Conservation (phyloP, 2,329 filamentous ascomycete genomes). For the Trichoderma citrinoviride region DNA sequence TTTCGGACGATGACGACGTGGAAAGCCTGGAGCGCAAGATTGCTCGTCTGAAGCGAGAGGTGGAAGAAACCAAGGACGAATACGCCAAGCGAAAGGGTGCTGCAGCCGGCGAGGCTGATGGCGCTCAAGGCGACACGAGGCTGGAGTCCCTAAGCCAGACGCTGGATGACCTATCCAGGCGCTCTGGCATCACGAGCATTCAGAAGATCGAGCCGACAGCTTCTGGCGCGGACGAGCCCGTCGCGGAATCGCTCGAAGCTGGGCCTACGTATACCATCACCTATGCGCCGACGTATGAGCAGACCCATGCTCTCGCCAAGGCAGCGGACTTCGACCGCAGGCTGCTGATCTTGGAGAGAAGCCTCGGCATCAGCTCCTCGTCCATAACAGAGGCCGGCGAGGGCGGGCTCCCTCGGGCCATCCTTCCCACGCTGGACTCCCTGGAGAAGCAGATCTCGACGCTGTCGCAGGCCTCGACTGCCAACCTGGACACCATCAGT, state of each 20-base stretch:
- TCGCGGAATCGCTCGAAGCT: not conserved
- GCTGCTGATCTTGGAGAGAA: conserved; percentile 73
- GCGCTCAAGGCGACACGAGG: conserved; percentile 33
- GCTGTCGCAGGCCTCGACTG: conserved; percentile 68
- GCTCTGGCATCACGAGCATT: conserved; percentile 25
- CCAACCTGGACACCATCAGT: conserved; percentile 69
- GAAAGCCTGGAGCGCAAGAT: conserved; percentile 77
- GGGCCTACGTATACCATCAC: conserved; percentile 60
- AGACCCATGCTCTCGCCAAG: conserved; percentile 70
- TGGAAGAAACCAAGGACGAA: conserved; percentile 68
- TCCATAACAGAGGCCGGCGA: conserved; percentile 61
- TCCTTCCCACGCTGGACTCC: conserved; percentile 77
- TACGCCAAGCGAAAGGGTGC: conserved; percentile 52
- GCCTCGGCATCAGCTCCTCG: conserved; percentile 73
- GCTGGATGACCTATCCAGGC: conserved; percentile 61
- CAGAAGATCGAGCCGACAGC: conserved; percentile 22
- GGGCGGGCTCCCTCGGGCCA: conserved; percentile 59
- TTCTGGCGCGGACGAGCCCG: conserved; percentile 26
- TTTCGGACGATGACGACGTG: conserved; percentile 72
- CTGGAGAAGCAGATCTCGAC: conserved; percentile 79
- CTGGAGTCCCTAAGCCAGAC: conserved; percentile 68
- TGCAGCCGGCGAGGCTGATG: conserved; percentile 50
- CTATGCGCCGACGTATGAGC: conserved; percentile 62
- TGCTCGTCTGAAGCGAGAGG: conserved; percentile 76
- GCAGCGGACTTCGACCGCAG: conserved; percentile 85